Conservation (phyloP, 345 rosid species). For the Erodium maritimum region DNA sequence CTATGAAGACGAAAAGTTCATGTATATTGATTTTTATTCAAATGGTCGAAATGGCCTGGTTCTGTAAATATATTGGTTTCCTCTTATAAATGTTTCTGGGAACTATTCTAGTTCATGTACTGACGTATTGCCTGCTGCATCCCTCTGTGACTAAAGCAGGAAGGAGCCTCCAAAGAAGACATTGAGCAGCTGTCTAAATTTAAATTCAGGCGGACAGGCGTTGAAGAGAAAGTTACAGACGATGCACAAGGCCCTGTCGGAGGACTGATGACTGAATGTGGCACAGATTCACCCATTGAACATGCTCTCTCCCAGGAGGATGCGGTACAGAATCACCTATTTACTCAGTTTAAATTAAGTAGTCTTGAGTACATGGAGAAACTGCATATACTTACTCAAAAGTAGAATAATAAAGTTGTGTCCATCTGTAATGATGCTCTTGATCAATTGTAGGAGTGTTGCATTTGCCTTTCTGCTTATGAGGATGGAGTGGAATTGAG, state of each 20-base stretch:
- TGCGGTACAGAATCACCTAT: conserved; percentile 43
- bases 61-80: too few relatives aligned
- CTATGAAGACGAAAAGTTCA: too few relatives aligned
- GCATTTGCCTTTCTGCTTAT: conserved; percentile 75
- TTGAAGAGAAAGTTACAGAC: conserved; percentile 32
- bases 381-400: too few relatives aligned
- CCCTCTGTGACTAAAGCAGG: conserved; percentile 32
- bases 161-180: conserved; percentile 91
- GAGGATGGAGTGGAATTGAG: conserved; percentile 62
- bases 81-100: too few relatives aligned
- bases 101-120: not conserved
- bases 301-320: conserved; percentile 59
- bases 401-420: too few relatives aligned
- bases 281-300: conserved; percentile 57
- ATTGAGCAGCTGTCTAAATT: conserved; percentile 68
- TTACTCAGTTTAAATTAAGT: not conserved
- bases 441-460: conserved; percentile 42
- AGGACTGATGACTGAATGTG: conserved; percentile 82
- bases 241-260: conserved; percentile 38
- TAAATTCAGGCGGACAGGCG: conserved; percentile 42
- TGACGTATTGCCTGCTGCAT: conserved; percentile 5
- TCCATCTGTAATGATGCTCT: too few relatives aligned
- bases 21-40: too few relatives aligned
- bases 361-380: not conserved
- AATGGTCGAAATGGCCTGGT: too few relatives aligned